Conservation (phyloP, 2,329 filamentous ascomycete genomes). For the Raffaelea deltoideospora region DNA sequence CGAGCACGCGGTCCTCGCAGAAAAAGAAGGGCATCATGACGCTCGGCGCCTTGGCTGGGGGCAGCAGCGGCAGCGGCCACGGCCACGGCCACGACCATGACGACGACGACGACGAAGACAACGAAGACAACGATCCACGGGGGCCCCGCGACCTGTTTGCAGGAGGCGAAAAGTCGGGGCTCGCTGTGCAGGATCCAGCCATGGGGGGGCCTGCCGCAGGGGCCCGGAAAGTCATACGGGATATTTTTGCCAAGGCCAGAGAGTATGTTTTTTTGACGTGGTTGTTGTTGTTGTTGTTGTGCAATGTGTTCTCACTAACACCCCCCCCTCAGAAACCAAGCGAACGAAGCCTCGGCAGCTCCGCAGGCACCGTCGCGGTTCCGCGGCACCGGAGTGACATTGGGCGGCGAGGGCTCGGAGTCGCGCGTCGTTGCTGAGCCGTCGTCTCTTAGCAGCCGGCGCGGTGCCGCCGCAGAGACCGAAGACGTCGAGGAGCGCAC, state of each 20-base stretch:
- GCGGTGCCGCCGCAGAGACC: conserved; percentile 8
- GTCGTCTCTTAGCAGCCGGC: conserved; percentile 10
- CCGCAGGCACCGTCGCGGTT: conserved; percentile 37
- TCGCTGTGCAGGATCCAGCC: conserved; percentile 49
- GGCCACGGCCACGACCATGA: conserved; percentile 36
- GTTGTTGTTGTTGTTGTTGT: not conserved
- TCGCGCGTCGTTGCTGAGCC: conserved; percentile 56
- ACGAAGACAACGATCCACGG: conserved; percentile 41
- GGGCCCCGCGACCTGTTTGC: conserved; percentile 58
- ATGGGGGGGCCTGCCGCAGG: conserved; percentile 22
- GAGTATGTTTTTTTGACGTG: conserved; percentile 26
- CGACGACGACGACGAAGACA: conserved; percentile 42
- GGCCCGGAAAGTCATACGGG: conserved; percentile 41
- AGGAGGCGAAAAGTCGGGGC: conserved; percentile 69
- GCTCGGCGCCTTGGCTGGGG: conserved; percentile 36
- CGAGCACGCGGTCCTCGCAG: too few species aligned
- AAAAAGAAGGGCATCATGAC: conserved; percentile 46
- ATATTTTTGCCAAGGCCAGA: conserved; percentile 49
- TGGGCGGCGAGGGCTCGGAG: conserved; percentile 62
- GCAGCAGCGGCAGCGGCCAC: conserved; percentile 28
- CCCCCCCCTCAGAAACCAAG: conserved; percentile 5
- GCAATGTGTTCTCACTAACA: too few species aligned
- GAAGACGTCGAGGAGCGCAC: conserved; percentile 46
- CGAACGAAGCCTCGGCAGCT: conserved; percentile 29
- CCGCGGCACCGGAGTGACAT: conserved; percentile 55